Evolutionary conservation across 257 asterid species (phyloP), one percentile per base, ranked within the genome.

Genomic region (Orobanche coerulescens): DNA sequence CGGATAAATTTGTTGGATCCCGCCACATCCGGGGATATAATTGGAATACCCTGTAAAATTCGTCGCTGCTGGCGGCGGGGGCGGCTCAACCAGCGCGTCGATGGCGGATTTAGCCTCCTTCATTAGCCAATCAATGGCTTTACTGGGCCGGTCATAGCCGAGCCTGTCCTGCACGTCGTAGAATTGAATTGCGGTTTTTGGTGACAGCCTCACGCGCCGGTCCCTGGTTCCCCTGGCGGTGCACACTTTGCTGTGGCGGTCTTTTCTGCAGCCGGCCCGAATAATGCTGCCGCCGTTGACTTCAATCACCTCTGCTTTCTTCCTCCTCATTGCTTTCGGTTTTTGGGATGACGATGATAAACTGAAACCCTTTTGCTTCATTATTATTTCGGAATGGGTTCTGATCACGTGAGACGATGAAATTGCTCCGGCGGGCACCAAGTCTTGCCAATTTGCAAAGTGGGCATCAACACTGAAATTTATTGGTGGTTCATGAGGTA

Each of bases 101-200:
- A 77, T 80, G 72, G 86, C 79, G 61, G 83, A 4, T 70, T 80
- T 80, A 1, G 86, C 86, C 67, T 77, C 79, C 23, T 65, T 56
- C 74, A 80, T 74, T n/a, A 82, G 82, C 90, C 90, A 82, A 57
- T 82, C 90, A 18, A 82, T 69, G 71, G 84, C 85, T 15, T 79
- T 77, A 53, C 90, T 82, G 2, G 89, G 82, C n/a, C 82, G 72
- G 66, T 79, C 83, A 40, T 60, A 82, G 26, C 89, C 84, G n/a
- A 82, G 79, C 70, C 81, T 40, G 0, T 82, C 90, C 71, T 82
- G 90, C 49, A 82, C 84, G 12, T 82, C 90, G 70, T 77, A 82
- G 76, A 82, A 82, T 26, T 73, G 69, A 24, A 79, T 70, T 14
- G 90, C 90, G 23, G 83, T 80, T 9, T 64, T 63, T 0, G 85